Conservation (phyloP, 2,329 filamentous ascomycete genomes). For the Sporothrix variecibatus region DNA sequence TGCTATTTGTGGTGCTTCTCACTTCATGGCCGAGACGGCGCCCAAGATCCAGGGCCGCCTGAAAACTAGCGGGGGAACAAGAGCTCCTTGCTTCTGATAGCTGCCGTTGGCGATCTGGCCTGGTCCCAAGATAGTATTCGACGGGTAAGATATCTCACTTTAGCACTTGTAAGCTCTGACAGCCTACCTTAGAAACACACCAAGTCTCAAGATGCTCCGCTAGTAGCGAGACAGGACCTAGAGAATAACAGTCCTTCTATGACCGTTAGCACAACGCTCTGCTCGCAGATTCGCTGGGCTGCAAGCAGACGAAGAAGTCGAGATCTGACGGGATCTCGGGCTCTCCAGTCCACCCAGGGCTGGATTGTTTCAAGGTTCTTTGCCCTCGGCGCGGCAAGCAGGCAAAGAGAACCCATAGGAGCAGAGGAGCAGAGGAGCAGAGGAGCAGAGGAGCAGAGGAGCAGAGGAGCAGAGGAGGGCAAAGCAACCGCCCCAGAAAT, state of each 20-base stretch:
- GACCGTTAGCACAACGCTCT: not conserved
- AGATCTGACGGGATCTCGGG: slow-evolving; percentile 13
- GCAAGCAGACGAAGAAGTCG: not conserved
- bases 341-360: not conserved
- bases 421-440: not conserved
- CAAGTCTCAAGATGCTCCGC: not conserved
- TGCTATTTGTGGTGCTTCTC: slow-evolving; percentile 2
- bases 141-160: not conserved
- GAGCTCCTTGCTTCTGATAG: slow-evolving; percentile 8
- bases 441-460: not conserved
- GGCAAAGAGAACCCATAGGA: not conserved
- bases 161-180: not conserved
- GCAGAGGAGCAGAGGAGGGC: too few species aligned
- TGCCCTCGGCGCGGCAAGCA: not conserved
- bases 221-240: not conserved
- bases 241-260: not conserved
- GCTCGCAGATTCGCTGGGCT: not conserved
- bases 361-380: not conserved
- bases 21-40: not conserved
- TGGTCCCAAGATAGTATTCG: not conserved
- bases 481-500: not conserved
- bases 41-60: not conserved
- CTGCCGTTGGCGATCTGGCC: slow-evolving; percentile 12
- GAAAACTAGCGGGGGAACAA: slow-evolving; percentile 3
- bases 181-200: not conserved